Base-by-base conservation (phyloP, 176 grass and related monocot species). In the Metroxylon sagu region DNA sequence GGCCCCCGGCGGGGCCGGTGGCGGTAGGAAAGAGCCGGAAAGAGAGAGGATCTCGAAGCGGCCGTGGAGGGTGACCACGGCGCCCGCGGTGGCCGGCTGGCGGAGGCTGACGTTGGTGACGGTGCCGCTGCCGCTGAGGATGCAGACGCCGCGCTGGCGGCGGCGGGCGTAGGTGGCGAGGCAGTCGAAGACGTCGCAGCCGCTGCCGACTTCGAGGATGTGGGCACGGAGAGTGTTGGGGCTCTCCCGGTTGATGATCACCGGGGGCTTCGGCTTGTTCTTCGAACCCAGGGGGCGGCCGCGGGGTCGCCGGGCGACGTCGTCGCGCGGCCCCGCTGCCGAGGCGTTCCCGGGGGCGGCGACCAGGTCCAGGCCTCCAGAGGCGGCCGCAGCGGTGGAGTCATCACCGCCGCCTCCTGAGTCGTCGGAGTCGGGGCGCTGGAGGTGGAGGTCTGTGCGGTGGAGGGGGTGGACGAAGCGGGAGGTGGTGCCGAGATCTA, bases 11-110 rank as follows among this genome's bases (percentile, higher is more conserved):
- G 94, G 94, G 0, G 94, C 94, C 2, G 88, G 94, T 0, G 88
- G 94, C 6, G 94, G 94, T 4, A 98, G 94, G 64, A 98, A 98
- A 26, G 94, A 98, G 35, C 88, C 94, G 0, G 94, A 77, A 27
- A 98, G 94, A 19, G 94, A 98, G 15, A 98, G 82, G 75, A 98
- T 98, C 79, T 98, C 94, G 69, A 85, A 98, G 68, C 88, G 79
- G 2, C 88, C 94, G 16, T 88, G 88, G 26, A 98, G 71, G 14
- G 94, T 72, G 17, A 82, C 84, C 29, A 88, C 88, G 0, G 84
- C 59, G 31, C 78, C 55, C 3, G 80, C 73, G 2, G 75, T 31
- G 0, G 79, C 66, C 17, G 84, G 81, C 71, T 98, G 84, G 30
- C 94, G 81, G 14, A 98, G 74, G 25, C 79, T 89, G 43, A 98